A percentile compares a stretch with the other conserved stretches of the same genome.
These are phyloP conservation scores for Fusarium coffeatum DNA, from an alignment of 2,329 filamentous ascomycete genomes.

Conservation along the genomic window DNA sequence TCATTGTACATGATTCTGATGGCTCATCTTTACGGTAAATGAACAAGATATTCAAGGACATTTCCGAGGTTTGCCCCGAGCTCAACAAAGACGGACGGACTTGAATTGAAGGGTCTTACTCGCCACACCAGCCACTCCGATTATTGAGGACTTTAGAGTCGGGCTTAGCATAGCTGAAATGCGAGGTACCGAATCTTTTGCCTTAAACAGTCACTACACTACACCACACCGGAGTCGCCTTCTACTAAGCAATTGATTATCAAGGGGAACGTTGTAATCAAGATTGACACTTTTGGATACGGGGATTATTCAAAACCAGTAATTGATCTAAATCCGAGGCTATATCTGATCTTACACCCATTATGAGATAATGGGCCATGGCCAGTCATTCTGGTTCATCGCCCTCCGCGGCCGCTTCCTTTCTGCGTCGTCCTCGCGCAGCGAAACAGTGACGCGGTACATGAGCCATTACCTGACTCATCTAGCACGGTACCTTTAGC, in stretches of 20 bases:
- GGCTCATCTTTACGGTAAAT: constrained; percentile 18
- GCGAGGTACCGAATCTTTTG: constrained; percentile 17
- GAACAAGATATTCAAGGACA: constrained; percentile 12
- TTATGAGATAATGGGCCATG: background rate
- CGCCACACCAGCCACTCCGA: constrained; percentile 45
- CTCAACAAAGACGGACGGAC: constrained; percentile 6
- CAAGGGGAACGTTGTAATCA: background rate
- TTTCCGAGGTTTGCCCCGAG: constrained; percentile 28
- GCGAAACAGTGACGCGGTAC: constrained; percentile 29
- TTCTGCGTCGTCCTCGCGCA: constrained; percentile 18
- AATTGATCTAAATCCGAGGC: constrained; percentile 16
- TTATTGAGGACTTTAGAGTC: constrained; percentile 22
- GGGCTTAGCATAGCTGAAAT: background rate
- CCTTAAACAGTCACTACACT: background rate
- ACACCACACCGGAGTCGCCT: constrained; percentile 35
- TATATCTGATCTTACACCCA: constrained; percentile 16
- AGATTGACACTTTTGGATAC: constrained; percentile 3
- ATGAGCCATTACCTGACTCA: constrained; percentile 38
- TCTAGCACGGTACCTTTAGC: constrained; percentile 26
- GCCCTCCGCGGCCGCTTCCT: constrained; percentile 25
- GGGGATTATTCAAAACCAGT: constrained; percentile 9
- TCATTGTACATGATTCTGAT: constrained; percentile 18
- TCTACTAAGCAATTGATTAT: constrained; percentile 19
- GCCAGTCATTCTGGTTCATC: constrained; percentile 23
- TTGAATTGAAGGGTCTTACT: constrained; percentile 35